phyloP scores from a whole-genome alignment of 2,329 filamentous ascomycete genomes.

The Arthrocladium fulminans region DNA sequence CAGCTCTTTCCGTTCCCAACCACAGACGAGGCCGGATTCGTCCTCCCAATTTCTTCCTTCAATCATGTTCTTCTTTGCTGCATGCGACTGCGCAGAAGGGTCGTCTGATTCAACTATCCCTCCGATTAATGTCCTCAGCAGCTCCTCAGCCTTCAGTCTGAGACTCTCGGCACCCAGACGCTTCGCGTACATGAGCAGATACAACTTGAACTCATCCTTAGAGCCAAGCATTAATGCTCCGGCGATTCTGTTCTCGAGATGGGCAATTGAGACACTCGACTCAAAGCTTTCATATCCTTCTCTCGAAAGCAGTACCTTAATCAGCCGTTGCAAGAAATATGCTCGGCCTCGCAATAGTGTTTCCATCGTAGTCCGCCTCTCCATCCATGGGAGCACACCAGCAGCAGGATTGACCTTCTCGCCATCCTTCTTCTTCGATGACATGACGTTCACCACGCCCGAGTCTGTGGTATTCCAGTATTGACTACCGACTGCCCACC shows the following conservation, averaged over 20 bases:
- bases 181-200: slow-evolving; percentile 97
- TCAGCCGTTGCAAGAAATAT: slow-evolving; percentile 80
- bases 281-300: slow-evolving; percentile 92
- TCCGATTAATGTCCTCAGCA: slow-evolving; percentile 72
- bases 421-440: slow-evolving; percentile 48
- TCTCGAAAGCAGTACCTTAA: slow-evolving; percentile 77
- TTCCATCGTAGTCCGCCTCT: slow-evolving; percentile 90
- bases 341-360: slow-evolving; percentile 84
- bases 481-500: slow-evolving; percentile 96
- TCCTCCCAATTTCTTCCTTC: slow-evolving; percentile 55
- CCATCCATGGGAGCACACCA: slow-evolving; percentile 84
- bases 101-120: slow-evolving; percentile 48
- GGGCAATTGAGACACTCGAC: slow-evolving; percentile 80
- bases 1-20: slow-evolving; percentile 81
- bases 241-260: slow-evolving; percentile 89
- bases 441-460: slow-evolving; percentile 65
- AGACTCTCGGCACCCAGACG: slow-evolving; percentile 83
- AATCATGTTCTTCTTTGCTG: slow-evolving; percentile 38
- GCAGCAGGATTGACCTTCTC: slow-evolving; percentile 62
- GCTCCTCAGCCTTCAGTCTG: slow-evolving; percentile 81
- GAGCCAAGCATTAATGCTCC: slow-evolving; percentile 77
- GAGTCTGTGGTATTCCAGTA: slow-evolving; percentile 99
- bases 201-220: slow-evolving; percentile 85
- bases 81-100: slow-evolving; percentile 41
- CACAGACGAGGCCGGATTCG: slow-evolving; percentile 65